These are phyloP conservation scores for Glutinoglossum americanum DNA, from an alignment of 495 filamentous ascomycete species.

Conservation along the genomic window DNA sequence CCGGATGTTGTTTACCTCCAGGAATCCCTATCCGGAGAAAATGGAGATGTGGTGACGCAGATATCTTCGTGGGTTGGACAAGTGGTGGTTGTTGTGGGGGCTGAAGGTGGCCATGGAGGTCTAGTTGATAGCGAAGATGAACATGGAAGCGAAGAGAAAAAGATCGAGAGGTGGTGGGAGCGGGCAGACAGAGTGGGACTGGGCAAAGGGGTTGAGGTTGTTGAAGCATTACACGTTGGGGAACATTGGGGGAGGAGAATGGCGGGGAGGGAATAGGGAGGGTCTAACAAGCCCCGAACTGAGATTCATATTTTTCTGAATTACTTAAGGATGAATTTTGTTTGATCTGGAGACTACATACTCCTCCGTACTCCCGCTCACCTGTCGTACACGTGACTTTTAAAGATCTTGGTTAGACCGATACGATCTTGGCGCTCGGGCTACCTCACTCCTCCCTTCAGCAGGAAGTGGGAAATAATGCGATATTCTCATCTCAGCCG, in stretches of 20 bases:
- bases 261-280: slow-evolving; percentile 39
- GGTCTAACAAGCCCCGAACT: background rate
- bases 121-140: slow-evolving; percentile 85
- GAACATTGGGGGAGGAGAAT: slow-evolving; percentile 71
- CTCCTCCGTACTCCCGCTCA: background rate
- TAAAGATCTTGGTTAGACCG: background rate
- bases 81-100: slow-evolving; percentile 66
- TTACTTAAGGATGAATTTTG: background rate
- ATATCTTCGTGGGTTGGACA: slow-evolving; percentile 73
- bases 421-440: background rate
- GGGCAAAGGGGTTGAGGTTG: slow-evolving; percentile 68
- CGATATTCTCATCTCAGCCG: background rate
- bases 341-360: background rate
- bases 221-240: slow-evolving; percentile 52
- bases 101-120: slow-evolving; percentile 62
- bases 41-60: slow-evolving; percentile 44
- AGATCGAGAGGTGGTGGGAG: slow-evolving; percentile 59
- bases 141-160: slow-evolving; percentile 26
- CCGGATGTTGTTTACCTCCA: slow-evolving; percentile 74
- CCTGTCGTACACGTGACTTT: background rate
- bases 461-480: background rate
- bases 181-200: slow-evolving; percentile 57
- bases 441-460: background rate
- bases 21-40: slow-evolving; percentile 48
- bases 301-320: slow-evolving; percentile 1